Base-by-base conservation (phyloP, 192 early-diverging fungal species). In the Irineochytrium annulatum region DNA sequence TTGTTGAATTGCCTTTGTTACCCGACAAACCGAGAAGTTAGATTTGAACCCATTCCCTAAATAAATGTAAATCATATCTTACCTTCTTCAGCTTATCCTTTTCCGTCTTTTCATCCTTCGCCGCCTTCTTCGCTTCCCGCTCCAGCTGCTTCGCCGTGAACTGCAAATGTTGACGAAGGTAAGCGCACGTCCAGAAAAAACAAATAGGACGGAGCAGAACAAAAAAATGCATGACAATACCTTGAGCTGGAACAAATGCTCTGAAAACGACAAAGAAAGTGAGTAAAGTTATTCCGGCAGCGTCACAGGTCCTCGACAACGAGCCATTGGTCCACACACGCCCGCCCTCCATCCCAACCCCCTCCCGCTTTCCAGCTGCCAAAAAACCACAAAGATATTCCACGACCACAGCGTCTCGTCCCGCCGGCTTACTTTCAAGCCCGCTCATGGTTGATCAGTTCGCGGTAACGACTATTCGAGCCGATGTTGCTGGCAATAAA, bases 81-180 rank as follows among this genome's bases (percentile, higher is more conserved):
- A 91, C 89, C 79, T 91, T 93, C 66, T 98, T 98, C 20, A 98
- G 66, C 69, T 92, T 93, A 37, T 67, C 63, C 59, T 88, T 89
- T 62, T 97, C 93, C 16, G 71, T 58, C 22, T 58, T 73, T 65
- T 93, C 91, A 70, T 94, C 93, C 72, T 95, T 97, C 39, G 73
- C 69, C 52, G 86, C 88, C 68, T 87, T 86, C 66, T 91, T 93
- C 19, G 94, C 79, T 62, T 93, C 85, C 52, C 87, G 80, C 45
- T 85, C 80, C 67, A 98, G 77, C 70, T 86, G 85, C 71, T 95
- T 98, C 34, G 93, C 89, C 48, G 90, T 91, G 39, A 95, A 89
- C 91, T 97, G 37, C 37, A 8, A n/a, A 41, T 5, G 57, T 55
- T 14, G 33, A 2, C 14, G 17, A 17, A 55, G 54, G 54, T 19